Conservation (phyloP, 805 yeast species). For the Yamadazyma insecticola region DNA sequence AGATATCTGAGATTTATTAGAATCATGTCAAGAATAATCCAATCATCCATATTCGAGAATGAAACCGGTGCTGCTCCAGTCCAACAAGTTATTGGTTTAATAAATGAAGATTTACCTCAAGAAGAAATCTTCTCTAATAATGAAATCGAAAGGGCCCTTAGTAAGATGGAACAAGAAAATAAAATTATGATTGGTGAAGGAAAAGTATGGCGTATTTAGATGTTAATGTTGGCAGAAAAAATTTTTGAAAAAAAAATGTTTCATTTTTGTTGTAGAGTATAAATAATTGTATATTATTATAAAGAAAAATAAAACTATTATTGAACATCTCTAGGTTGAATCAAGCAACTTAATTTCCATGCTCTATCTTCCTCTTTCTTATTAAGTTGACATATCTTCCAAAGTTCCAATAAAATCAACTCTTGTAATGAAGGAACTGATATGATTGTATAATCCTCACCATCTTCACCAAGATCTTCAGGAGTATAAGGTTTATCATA, state of each 20-base stretch:
- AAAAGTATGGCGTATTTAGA: constrained; percentile 32
- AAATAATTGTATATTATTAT: no score
- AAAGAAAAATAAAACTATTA: no score
- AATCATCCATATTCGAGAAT: constrained; percentile 29
- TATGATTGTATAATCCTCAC: constrained; percentile 35
- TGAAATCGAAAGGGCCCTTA: constrained; percentile 30
- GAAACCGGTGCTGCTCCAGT: constrained; percentile 27
- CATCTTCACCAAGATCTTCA: constrained; percentile 8
- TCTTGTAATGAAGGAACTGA: constrained; percentile 48
- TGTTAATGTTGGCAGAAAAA: not conserved
- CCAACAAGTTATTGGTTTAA: constrained; percentile 25
- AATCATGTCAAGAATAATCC: constrained; percentile 26
- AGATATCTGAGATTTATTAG: constrained; percentile 27
- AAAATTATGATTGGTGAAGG: constrained; percentile 35
- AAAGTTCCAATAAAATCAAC: constrained; percentile 59
- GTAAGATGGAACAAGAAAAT: constrained; percentile 31
- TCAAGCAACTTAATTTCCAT: constrained; percentile 64
- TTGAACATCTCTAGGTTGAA: constrained; percentile 53
- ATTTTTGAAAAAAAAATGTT: no score
- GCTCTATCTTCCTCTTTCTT: constrained; percentile 61
- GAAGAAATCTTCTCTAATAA: constrained; percentile 30
- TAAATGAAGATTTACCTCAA: constrained; percentile 34
- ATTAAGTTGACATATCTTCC: constrained; percentile 64
- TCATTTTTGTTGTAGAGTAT: no score
- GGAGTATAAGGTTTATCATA: constrained; percentile 5